Evolutionary conservation across 352 stramenopile genomes (phyloP).

Genomic region (Globisporangium nagaii): DNA sequence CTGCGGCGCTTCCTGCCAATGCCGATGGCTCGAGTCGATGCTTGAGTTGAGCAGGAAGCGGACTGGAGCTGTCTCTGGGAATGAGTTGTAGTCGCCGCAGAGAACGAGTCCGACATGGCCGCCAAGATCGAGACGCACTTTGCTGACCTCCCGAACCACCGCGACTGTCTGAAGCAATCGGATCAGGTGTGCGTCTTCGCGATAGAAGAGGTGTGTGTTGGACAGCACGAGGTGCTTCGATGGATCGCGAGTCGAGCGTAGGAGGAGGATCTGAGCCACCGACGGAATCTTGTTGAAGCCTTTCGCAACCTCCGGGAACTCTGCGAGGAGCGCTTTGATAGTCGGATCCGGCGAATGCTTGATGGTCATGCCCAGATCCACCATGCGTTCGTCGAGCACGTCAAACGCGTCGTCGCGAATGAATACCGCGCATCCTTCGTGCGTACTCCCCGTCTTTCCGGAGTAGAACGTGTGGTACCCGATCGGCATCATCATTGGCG

Average conservation of each 20-base stretch:
- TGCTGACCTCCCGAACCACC: conserved; percentile 33
- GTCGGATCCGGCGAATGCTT: conserved; percentile 26
- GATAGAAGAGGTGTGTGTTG: conserved; percentile 78
- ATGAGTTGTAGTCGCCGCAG: conserved; percentile 64
- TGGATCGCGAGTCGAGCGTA: conserved; percentile 25
- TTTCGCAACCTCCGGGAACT: conserved; percentile 55
- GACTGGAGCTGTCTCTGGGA: conserved; percentile 36
- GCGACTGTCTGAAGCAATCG: conserved; percentile 51
- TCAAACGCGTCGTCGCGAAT: conserved; percentile 34
- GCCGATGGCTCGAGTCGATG: conserved; percentile 37
- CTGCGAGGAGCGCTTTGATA: conserved; percentile 26
- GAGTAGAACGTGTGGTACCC: conserved; percentile 56
- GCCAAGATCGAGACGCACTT: conserved; percentile 12
- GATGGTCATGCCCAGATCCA: conserved; percentile 36
- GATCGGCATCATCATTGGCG: conserved; percentile 40
- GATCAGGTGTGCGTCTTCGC: conserved; percentile 63
- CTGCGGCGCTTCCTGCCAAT: conserved; percentile 43
- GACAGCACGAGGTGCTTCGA: conserved; percentile 33
- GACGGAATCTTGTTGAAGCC: conserved; percentile 52
- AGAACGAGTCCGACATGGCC: conserved; percentile 39
- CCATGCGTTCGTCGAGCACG: conserved; percentile 33
- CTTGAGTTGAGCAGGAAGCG: conserved; percentile 44
- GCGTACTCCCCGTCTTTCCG: conserved; percentile 59
- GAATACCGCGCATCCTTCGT: conserved; percentile 65
- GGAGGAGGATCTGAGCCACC: conserved; percentile 50